Evolutionary conservation across 129 eudicot species (phyloP).

Genomic region (Flaveria ramosissima): DNA sequence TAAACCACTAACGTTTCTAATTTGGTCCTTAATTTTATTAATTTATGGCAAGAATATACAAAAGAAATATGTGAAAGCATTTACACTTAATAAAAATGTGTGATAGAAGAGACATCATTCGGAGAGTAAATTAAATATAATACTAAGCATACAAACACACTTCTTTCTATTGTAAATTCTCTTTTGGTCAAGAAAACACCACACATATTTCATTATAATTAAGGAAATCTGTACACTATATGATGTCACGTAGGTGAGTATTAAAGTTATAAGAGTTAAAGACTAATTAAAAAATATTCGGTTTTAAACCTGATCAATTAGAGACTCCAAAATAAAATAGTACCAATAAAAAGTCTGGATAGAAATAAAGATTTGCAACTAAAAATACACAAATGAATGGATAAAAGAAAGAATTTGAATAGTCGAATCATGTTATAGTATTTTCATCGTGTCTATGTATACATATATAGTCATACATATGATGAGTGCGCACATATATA

Average conservation of each 20-base stretch:
- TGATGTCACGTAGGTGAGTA: too few species aligned
- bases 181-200: background rate
- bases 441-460: background rate
- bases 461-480: background rate
- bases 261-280: too few species aligned
- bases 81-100: too few species aligned
- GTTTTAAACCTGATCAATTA: too few species aligned
- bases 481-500: background rate
- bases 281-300: too few species aligned
- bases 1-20: background rate
- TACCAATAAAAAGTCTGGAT: too few species aligned
- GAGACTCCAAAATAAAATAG: too few species aligned
- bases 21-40: background rate
- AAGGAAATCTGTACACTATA: background rate
- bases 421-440: background rate
- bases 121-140: too few species aligned
- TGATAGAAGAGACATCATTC: too few species aligned
- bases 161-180: background rate
- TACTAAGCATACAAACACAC: background rate
- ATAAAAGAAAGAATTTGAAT: background rate
- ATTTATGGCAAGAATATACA: background rate
- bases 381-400: background rate
- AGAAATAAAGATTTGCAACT: too few species aligned
- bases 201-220: background rate
- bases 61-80: background rate